A percentile compares a stretch with the other conserved stretches of the same genome.
Conservation (phyloP, 169 alveolate genomes). For the Plasmodium vivax region DNA sequence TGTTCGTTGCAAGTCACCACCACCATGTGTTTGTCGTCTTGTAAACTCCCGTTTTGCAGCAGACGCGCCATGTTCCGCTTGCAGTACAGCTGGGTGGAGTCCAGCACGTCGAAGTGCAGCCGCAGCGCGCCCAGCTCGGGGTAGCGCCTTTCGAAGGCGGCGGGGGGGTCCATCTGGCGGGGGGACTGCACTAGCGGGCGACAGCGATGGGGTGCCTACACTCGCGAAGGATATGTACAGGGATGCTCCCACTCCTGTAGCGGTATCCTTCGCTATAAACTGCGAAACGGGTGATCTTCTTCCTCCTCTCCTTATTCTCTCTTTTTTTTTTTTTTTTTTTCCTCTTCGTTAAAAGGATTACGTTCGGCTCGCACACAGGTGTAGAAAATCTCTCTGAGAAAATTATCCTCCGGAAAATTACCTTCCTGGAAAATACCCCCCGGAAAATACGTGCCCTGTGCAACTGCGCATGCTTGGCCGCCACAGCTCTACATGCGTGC, state of each 20-base stretch:
- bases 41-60: conserved; percentile 14
- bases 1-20: conserved; percentile 76
- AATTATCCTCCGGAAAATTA: no score
- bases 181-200: not conserved
- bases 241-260: not conserved
- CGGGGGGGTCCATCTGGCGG: not conserved
- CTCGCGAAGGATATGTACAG: no score
- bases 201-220: no score
- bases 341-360: not conserved
- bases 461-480: not conserved
- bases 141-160: not conserved
- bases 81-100: conserved; percentile 80
- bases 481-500: not conserved
- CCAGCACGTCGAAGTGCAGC: conserved; percentile 74
- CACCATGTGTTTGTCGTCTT: conserved; percentile 29
- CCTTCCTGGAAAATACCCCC: no score
- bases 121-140: not conserved
- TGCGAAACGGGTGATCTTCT: not conserved
- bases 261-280: not conserved
- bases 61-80: conserved; percentile 64
- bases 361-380: not conserved
- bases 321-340: not conserved
- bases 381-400: not conserved
- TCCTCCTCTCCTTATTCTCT: not conserved
- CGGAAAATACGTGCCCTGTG: not conserved